Conservation (phyloP, 2,329 filamentous ascomycete species). For the Xylaria sp. region DNA sequence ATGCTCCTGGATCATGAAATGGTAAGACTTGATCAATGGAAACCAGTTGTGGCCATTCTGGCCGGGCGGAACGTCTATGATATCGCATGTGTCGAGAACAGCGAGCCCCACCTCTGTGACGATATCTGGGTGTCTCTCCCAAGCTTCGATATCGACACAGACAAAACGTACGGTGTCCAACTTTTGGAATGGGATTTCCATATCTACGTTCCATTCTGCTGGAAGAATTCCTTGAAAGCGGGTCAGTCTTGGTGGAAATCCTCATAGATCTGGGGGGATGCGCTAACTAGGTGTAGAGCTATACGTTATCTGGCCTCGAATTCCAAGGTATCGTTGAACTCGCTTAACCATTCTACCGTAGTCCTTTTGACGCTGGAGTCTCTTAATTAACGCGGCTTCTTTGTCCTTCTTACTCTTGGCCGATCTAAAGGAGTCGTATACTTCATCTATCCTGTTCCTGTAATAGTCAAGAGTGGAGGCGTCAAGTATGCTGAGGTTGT, state of each 20-base stretch:
- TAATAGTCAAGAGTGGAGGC: slow-evolving; percentile 50
- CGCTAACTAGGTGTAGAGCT: slow-evolving; percentile 11
- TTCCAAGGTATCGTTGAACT: slow-evolving; percentile 70
- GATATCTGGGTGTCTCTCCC: slow-evolving; percentile 65
- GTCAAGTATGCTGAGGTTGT: slow-evolving; percentile 40
- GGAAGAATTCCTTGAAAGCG: not conserved
- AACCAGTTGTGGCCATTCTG: slow-evolving; percentile 68
- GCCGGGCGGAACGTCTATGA: slow-evolving; percentile 62
- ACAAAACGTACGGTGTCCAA: slow-evolving; percentile 69
- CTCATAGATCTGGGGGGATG: not conserved
- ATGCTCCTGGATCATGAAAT: slow-evolving; percentile 77
- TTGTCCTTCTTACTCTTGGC: slow-evolving; percentile 44
- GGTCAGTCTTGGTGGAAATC: slow-evolving; percentile 2
- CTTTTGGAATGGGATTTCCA: slow-evolving; percentile 48
- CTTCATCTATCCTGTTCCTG: slow-evolving; percentile 54
- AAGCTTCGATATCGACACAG: slow-evolving; percentile 80
- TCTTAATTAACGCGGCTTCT: slow-evolving; percentile 50
- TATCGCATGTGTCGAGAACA: slow-evolving; percentile 69
- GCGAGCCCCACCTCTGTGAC: slow-evolving; percentile 89
- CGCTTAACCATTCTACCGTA: slow-evolving; percentile 63
- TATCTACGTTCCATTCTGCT: slow-evolving; percentile 45
- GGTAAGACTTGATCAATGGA: slow-evolving; percentile 65
- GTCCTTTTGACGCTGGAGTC: slow-evolving; percentile 51
- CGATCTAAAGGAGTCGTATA: slow-evolving; percentile 53
- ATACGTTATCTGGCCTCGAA: slow-evolving; percentile 44